Evolutionary conservation across 2,329 filamentous ascomycete genomes (phyloP), one percentile per base, ranked within the genome.

Genomic region (Mycocentrospora acerina): DNA sequence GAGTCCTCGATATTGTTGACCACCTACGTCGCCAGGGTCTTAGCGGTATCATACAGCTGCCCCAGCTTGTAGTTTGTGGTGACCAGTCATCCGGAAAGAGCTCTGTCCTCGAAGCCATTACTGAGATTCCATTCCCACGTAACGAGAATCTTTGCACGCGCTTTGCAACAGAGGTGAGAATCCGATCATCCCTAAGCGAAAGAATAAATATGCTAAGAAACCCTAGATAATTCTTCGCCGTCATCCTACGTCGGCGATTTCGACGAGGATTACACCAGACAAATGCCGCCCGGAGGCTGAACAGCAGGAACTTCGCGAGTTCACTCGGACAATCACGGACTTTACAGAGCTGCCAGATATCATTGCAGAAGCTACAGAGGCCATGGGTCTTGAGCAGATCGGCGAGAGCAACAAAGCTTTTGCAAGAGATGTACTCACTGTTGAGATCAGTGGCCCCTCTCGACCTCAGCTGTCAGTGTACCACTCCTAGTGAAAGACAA

Each of bases 91-190:
- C 53, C 2, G 60, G 60, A 1, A 64, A 64, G 24, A 61, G 59
- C 24, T 62, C 59, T 2, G 46, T 64, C 6, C 55, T 64, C 10
- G 59, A 62, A 37, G 53, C 51, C 1, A 39, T 64, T 5, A 80
- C 81, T 0, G 71, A 76, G 7, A 74, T 86, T 3, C 72, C 71
- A 0, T 84, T 85, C 32, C 78, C 79, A 0, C 68, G 73, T 4
- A 76, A 80, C 6, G 73, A 75, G 5, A 72, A 63, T 12, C 32
- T 78, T 0, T 83, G 80, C 53, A 85, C 82, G 0, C 71, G 76
- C 0, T 84, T 83, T 42, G 75, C 81, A 0, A 84, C 79, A 0
- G 56, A 62, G 35, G 40, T 50, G n/a, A n/a, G n/a, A n/a, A n/a
- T n/a, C n/a, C n/a, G n/a, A n/a, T n/a, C n/a, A n/a, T n/a, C n/a